Percentiles rank a stretch among this genome's conserved stretches.
These are phyloP conservation scores for Tulasnella sp. DNA, from an alignment of 768 basidiomycete genomes.

Conservation along the genomic window DNA sequence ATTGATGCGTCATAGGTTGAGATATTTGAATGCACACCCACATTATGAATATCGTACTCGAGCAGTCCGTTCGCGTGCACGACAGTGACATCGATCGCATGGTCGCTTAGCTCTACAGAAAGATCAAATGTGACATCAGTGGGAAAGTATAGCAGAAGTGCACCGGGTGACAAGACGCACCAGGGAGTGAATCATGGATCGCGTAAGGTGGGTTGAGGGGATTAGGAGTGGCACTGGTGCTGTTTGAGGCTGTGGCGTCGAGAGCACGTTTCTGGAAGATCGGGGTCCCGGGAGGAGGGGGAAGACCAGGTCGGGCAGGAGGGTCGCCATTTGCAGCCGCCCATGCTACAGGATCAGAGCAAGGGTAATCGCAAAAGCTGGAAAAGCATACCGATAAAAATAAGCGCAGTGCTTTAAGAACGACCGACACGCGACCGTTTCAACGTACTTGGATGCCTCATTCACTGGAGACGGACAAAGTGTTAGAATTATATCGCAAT, in stretches of 20 bases:
- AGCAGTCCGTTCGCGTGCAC: slow-evolving; percentile 15
- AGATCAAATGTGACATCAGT: not conserved
- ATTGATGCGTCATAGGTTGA: not conserved
- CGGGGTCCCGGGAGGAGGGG: slow-evolving; percentile 43
- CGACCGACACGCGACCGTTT: too few relatives aligned
- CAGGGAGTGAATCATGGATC: slow-evolving; percentile 4
- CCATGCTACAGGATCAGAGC: slow-evolving; percentile 47
- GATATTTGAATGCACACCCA: not conserved
- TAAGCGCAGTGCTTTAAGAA: not conserved
- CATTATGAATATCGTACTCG: slow-evolving; percentile 20
- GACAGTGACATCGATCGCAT: slow-evolving; percentile 20
- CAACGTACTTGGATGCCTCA: slow-evolving; percentile 49
- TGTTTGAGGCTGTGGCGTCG: not conserved
- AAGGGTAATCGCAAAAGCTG: slow-evolving; percentile 51
- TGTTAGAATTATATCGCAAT: too few relatives aligned
- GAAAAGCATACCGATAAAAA: slow-evolving; percentile 21
- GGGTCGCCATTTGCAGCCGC: slow-evolving; percentile 43
- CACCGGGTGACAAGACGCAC: not conserved
- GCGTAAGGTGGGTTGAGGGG: slow-evolving; percentile 18
- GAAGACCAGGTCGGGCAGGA: slow-evolving; percentile 37
- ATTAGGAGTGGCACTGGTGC: not conserved
- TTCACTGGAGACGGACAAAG: too few relatives aligned
- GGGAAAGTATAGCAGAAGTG: too few relatives aligned
- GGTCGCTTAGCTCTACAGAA: slow-evolving; percentile 8
- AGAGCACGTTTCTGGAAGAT: slow-evolving; percentile 28